A percentile compares a stretch with the other conserved stretches of the same genome.
Evolutionary conservation across 345 rosid genomes (phyloP).

Genomic region (Trapa bicornis): DNA sequence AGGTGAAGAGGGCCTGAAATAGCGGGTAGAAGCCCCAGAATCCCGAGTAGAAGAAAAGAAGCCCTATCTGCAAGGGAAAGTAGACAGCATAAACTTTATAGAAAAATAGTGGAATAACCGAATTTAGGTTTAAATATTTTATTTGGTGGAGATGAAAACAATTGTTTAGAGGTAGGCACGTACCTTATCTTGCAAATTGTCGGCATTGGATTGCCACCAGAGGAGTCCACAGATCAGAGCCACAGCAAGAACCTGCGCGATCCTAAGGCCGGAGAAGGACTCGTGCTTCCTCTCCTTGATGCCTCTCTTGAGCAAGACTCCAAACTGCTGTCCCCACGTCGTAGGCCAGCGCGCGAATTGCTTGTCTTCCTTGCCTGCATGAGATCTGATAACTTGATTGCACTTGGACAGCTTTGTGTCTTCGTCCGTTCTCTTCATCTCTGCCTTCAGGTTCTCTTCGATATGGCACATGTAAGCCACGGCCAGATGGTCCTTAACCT

Average conservation of each 20-base stretch:
- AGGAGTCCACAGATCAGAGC: constrained; percentile 16
- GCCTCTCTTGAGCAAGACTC: constrained; percentile 16
- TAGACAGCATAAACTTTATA: background rate
- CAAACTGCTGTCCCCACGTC: constrained; percentile 32
- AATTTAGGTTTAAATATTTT: no score
- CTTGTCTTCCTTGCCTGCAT: constrained; percentile 5
- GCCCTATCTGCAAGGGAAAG: constrained; percentile 39
- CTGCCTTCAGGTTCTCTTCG: constrained; percentile 19
- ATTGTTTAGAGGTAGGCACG: no score
- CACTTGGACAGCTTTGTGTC: background rate
- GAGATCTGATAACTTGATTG: background rate
- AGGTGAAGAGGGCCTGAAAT: constrained; percentile 62
- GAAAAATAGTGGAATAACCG: background rate
- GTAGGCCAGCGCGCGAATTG: constrained; percentile 14
- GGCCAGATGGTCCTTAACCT: background rate
- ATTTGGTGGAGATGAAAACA: no score
- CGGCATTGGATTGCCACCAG: constrained; percentile 19
- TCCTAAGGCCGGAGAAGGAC: constrained; percentile 17
- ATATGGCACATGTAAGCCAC: constrained; percentile 19
- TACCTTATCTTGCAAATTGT: constrained; percentile 23
- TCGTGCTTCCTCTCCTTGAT: constrained; percentile 19
- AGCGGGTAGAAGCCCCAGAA: constrained; percentile 69
- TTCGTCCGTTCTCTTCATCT: constrained; percentile 5
- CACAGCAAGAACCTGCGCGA: constrained; percentile 13
- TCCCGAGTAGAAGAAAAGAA: constrained; percentile 51